Evolutionary conservation across 495 filamentous ascomycete species (phyloP), one percentile per base, ranked within the genome.

Genomic region (Hypomontagnella submonticulosa): DNA sequence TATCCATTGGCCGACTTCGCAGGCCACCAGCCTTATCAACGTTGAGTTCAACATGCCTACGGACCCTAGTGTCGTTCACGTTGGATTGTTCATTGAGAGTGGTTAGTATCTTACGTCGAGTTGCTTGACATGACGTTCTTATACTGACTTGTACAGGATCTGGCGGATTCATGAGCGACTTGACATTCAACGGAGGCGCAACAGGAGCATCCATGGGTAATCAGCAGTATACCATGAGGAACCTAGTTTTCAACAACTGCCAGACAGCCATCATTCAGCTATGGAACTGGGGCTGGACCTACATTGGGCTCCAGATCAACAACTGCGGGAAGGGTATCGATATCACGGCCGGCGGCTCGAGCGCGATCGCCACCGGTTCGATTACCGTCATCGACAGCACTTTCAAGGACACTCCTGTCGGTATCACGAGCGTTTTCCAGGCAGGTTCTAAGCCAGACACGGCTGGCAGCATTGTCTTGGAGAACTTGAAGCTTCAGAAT

Each of bases 211-310:
- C 81, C 37, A 69, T 92, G 57, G 90, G 90, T 12, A 92, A 91
- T 67, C 91, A 94, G 75, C 91, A 94, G 72, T 95, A 88, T 57
- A 93, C 91, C 0, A 90, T 89, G 81, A 83, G 89, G 27, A 91
- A 92, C 71, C 33, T 95, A 16, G 81, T 76, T 9, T 90, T 94
- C 73, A 81, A 82, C 65, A 78, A 83, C 69, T 85, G 84, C 61
- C 81, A 88, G 60, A 81, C 79, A 32, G 84, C 82, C 30, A 81
- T 90, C 55, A 84, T 67, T 46, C 79, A 82, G 49, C 69, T 80
- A 16, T 85, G 81, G 81, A 75, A 82, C 71, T 85, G 83, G 83
- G 80, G 81, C 20, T 85, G 77, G 82, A 84, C 79, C 3, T 81
- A 88, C 43, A 71, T 84, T 19, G 84, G 85, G 38, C 80, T 88